These are phyloP conservation scores for Juncus effusus DNA, from an alignment of 176 grass and related monocot genomes.

Conservation along the genomic window DNA sequence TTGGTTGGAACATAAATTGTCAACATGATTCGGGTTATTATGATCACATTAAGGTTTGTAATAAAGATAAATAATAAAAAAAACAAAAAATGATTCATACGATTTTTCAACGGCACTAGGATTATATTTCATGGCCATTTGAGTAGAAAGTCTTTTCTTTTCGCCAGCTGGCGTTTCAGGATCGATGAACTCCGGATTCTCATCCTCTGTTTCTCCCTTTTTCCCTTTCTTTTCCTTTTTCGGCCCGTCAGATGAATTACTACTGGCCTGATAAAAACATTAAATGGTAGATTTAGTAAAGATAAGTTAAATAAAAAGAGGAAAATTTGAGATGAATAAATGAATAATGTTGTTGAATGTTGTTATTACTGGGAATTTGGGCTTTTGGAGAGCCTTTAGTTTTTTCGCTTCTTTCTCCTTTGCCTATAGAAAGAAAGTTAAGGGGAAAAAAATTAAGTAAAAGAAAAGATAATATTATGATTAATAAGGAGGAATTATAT, in stretches of 20 bases:
- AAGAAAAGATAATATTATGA: neutral
- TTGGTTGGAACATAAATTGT: no score
- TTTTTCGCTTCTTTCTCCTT: constrained; percentile 67
- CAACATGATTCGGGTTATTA: no score
- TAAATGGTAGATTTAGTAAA: no score
- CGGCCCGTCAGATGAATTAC: constrained; percentile 36
- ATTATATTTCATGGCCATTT: constrained; percentile 82
- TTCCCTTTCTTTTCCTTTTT: constrained; percentile 64
- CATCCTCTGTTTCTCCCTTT: constrained; percentile 37
- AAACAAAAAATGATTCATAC: constrained; percentile 38
- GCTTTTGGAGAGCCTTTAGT: constrained; percentile 55
- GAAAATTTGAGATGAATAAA: no score
- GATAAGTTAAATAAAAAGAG: no score
- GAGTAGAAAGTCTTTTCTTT: constrained; percentile 47
- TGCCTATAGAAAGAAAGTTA: constrained; percentile 35
- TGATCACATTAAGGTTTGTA: no score
- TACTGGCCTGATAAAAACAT: no score
- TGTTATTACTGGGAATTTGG: constrained; percentile 39
- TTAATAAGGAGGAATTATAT: constrained; percentile 4
- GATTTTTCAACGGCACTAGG: constrained; percentile 60
- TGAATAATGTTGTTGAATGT: no score
- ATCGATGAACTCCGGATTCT: constrained; percentile 57
- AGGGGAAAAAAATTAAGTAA: neutral
- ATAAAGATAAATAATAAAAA: neutral
- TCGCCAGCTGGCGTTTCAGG: constrained; percentile 45